Evolutionary conservation across 2,329 filamentous ascomycete species (phyloP).

Genomic region (Xylaria multiplex): DNA sequence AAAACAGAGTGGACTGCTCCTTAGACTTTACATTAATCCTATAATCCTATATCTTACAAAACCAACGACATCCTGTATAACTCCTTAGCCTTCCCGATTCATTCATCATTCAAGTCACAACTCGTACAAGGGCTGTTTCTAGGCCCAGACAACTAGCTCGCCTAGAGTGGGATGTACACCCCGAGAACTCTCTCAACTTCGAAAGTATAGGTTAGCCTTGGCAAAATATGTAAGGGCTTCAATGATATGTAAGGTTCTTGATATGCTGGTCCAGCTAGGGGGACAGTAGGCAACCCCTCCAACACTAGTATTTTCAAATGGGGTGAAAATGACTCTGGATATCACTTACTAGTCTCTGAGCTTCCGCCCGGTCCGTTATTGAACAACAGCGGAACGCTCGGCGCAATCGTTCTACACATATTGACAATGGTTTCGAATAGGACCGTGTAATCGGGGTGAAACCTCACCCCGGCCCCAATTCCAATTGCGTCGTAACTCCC

Average conservation of each 20-base stretch:
- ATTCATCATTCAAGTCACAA: background rate
- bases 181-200: conserved; percentile 31
- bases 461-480: conserved; percentile 36
- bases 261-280: background rate
- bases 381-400: conserved; percentile 34
- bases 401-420: conserved; percentile 26
- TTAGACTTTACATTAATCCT: background rate
- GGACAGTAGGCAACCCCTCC: background rate
- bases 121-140: background rate
- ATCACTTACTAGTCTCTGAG: conserved; percentile 26
- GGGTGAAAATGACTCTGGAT: background rate
- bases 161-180: conserved; percentile 20
- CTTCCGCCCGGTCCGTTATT: conserved; percentile 34
- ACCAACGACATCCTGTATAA: background rate
- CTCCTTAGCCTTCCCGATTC: background rate
- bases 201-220: conserved; percentile 15
- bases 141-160: background rate
- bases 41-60: background rate
- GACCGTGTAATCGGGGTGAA: conserved; percentile 30
- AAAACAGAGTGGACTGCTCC: background rate
- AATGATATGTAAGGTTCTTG: background rate
- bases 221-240: background rate
- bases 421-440: conserved; percentile 42
- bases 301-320: background rate
- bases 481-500: conserved; percentile 37